Evolutionary conservation across 2,329 filamentous ascomycete genomes (phyloP).

Genomic region (Lachnellula occidentalis): DNA sequence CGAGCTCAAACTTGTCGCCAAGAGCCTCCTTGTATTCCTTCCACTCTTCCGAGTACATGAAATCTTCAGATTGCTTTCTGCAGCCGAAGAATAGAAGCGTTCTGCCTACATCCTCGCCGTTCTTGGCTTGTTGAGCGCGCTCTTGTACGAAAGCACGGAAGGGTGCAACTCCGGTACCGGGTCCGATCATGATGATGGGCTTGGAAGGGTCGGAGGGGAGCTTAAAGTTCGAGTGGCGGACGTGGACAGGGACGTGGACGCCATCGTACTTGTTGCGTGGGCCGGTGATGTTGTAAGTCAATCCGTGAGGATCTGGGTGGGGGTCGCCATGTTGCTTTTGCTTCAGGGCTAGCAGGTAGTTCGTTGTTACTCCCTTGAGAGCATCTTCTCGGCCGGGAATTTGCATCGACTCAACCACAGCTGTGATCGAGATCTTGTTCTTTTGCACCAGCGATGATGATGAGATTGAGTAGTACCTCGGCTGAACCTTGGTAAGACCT

Average conservation of each 20-base stretch:
- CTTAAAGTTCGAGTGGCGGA: constrained; percentile 99
- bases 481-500: constrained; percentile 89
- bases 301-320: constrained; percentile 72
- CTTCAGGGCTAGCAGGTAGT: constrained; percentile 91
- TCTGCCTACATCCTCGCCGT: constrained; percentile 77
- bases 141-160: constrained; percentile 96
- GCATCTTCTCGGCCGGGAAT: constrained; percentile 70
- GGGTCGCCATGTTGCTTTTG: constrained; percentile 92
- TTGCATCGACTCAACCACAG: constrained; percentile 79
- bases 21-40: constrained; percentile 77
- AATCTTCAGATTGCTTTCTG: constrained; percentile 82
- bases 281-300: constrained; percentile 80
- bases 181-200: constrained; percentile 92
- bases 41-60: constrained; percentile 88
- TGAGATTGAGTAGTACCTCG: constrained; percentile 98
- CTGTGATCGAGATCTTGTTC: constrained; percentile 91
- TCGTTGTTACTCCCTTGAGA: constrained; percentile 93
- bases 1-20: constrained; percentile 82
- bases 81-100: constrained; percentile 95
- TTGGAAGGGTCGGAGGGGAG: constrained; percentile 91
- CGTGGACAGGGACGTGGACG: constrained; percentile 88
- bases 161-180: constrained; percentile 92
- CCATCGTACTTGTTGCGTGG: constrained; percentile 97
- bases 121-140: constrained; percentile 73
- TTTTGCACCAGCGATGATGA: constrained; percentile 93